phyloP scores from a whole-genome alignment of 192 early-diverging fungal genomes.

The Coemansia interrupta region DNA sequence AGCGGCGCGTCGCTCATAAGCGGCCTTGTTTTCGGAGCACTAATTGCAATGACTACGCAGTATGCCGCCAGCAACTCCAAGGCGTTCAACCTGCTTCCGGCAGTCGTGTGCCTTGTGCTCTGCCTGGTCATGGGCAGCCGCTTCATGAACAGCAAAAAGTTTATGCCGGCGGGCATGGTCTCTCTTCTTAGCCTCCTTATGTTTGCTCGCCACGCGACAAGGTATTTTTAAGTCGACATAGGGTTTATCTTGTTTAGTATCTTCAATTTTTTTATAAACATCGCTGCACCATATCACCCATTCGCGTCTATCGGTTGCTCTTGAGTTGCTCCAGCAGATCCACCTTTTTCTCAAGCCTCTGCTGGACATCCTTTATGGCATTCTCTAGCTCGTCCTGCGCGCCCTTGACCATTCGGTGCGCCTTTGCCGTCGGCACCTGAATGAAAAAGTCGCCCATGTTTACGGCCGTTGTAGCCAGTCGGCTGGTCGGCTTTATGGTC shows the following conservation, averaged over 20 bases:
- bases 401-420: slow-evolving; percentile 29
- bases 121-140: slow-evolving; percentile 39
- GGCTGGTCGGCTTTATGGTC: slow-evolving; percentile 18
- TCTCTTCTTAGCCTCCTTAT: slow-evolving; percentile 28
- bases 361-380: slow-evolving; percentile 38
- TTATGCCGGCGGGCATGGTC: slow-evolving; percentile 48
- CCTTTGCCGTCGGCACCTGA: slow-evolving; percentile 32
- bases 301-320: neutral
- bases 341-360: slow-evolving; percentile 35
- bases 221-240: slow-evolving; percentile 5
- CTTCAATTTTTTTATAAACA: neutral
- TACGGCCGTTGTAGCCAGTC: slow-evolving; percentile 22
- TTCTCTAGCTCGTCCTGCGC: slow-evolving; percentile 42
- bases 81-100: slow-evolving; percentile 24
- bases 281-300: neutral
- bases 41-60: slow-evolving; percentile 34
- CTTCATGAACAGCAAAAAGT: slow-evolving; percentile 38
- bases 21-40: slow-evolving; percentile 38
- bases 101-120: slow-evolving; percentile 27
- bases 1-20: slow-evolving; percentile 38
- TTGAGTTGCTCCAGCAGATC: slow-evolving; percentile 25
- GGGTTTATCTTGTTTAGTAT: neutral
- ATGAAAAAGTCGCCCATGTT: slow-evolving; percentile 55
- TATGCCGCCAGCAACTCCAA: slow-evolving; percentile 20
- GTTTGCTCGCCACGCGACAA: slow-evolving; percentile 25